A percentile compares a stretch with the other conserved stretches of the same genome.
Evolutionary conservation across 192 early-diverging fungal species (phyloP).

Genomic region (Paraglomus brasilianum): DNA sequence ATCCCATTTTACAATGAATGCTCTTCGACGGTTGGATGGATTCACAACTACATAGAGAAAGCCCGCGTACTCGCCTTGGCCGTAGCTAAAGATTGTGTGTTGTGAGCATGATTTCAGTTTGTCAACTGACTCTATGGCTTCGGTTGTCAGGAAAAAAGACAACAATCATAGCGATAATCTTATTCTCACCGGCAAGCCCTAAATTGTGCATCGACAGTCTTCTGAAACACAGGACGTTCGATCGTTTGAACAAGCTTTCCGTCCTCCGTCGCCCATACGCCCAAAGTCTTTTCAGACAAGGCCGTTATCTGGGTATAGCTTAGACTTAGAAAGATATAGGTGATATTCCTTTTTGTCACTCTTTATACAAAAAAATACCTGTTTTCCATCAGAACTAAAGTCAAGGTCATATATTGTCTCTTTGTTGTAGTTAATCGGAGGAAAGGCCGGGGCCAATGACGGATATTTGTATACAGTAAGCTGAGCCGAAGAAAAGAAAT

Average conservation of each 20-base stretch:
- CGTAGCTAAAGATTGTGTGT: conserved; percentile 48
- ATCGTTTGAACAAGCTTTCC: conserved; percentile 50
- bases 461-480: conserved; percentile 64
- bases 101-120: too few species aligned
- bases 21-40: conserved; percentile 47
- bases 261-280: conserved; percentile 42
- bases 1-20: conserved; percentile 64
- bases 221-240: conserved; percentile 41
- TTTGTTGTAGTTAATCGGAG: conserved; percentile 51
- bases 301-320: conserved; percentile 45
- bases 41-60: conserved; percentile 68
- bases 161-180: not conserved
- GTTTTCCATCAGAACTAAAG: conserved; percentile 49
- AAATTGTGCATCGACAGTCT: conserved; percentile 47
- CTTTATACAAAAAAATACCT: not conserved
- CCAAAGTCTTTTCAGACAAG: conserved; percentile 46
- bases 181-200: conserved; percentile 43
- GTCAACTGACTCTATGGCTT: too few species aligned
- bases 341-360: not conserved
- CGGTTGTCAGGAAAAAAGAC: not conserved
- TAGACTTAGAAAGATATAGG: not conserved
- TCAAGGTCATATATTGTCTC: conserved; percentile 68
- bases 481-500: not conserved
- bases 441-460: conserved; percentile 45
- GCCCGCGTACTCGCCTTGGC: conserved; percentile 51